Conservation (phyloP, 2,329 filamentous ascomycete genomes). For the Fusarium sambucinum region DNA sequence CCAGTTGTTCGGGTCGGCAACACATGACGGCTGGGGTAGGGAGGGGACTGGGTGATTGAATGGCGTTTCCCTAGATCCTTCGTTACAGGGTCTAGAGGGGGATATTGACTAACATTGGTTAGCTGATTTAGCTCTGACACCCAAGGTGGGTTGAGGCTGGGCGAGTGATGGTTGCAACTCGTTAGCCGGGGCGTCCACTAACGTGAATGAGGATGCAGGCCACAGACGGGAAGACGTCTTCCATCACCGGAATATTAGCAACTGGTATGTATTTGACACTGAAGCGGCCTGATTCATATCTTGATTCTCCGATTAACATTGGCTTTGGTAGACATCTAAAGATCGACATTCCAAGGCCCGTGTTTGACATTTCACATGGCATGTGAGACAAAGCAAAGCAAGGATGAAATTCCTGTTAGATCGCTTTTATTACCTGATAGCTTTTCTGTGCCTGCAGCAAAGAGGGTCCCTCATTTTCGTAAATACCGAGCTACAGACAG, state of each 20-base stretch:
- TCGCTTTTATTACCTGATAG: constrained; percentile 5
- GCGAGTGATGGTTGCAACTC: background rate
- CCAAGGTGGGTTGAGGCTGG: background rate
- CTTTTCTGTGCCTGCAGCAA: background rate
- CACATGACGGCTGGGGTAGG: background rate
- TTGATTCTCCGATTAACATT: background rate
- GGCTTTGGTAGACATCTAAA: too few species aligned
- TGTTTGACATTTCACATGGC: background rate
- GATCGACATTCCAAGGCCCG: background rate
- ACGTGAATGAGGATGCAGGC: background rate
- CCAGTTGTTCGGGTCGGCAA: background rate
- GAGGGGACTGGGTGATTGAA: background rate
- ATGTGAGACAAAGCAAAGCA: background rate
- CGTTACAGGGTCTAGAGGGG: background rate
- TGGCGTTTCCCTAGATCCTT: background rate
- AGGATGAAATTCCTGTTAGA: background rate
- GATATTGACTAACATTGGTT: background rate
- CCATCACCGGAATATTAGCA: background rate
- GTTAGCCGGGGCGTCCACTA: background rate
- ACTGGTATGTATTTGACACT: constrained; percentile 6
- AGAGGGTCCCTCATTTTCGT: background rate
- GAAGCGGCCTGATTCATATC: background rate
- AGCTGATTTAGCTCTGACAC: background rate
- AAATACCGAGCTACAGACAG: background rate
- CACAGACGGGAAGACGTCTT: background rate